Evolutionary conservation across 768 basidiomycete genomes (phyloP), one percentile per base, ranked within the genome.

Genomic region (Kwoniella sp.): DNA sequence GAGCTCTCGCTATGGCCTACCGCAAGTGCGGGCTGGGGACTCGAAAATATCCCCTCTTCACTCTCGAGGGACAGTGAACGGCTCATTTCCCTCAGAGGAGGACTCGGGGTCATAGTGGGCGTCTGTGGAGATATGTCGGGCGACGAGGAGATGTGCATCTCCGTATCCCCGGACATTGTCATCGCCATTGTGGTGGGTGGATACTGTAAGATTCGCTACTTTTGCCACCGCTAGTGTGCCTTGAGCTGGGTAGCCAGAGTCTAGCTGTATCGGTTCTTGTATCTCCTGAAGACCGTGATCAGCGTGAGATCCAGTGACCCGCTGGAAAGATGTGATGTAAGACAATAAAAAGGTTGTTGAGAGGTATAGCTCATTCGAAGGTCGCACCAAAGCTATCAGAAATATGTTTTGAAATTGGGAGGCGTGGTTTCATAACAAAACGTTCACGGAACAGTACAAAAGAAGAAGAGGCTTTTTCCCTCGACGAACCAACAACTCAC

Each of bases 61-160:
- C 41, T 45, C 17, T 45, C 41, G 9, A 30, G 41, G 15, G 57
- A 48, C 28, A 58, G 3, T 9, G 57, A 58, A 13, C 45, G 25
- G 26, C 45, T 29, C 9, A 58, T 25, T 22, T 60, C 28, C n/a
- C 50, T 60, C 28, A 60, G 25, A 3, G 58, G 31, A 11, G 58
- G 58, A 26, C 48, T 51, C 17, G 30, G 13, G 4, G 30, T 28
- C 26, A 37, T 52, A 8, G 4, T 51, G 30, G 58, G 58, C 8
- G 58, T 60, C 20, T 60, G 47, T 23, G 58, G 48, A n/a, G 58
- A 60, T 22, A 28, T 48, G 12, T 60, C 58, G 9, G 58, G 48
- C 4, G 58, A 52, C 2, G 50, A 60, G 26, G 48, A 29, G 30
- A 60, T 51, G 58, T 30, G 31, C 31, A 51, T 48, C 17, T 60